Evolutionary conservation across 306 rosid genomes (phyloP).

Genomic region (Canavalia ensiformis): DNA sequence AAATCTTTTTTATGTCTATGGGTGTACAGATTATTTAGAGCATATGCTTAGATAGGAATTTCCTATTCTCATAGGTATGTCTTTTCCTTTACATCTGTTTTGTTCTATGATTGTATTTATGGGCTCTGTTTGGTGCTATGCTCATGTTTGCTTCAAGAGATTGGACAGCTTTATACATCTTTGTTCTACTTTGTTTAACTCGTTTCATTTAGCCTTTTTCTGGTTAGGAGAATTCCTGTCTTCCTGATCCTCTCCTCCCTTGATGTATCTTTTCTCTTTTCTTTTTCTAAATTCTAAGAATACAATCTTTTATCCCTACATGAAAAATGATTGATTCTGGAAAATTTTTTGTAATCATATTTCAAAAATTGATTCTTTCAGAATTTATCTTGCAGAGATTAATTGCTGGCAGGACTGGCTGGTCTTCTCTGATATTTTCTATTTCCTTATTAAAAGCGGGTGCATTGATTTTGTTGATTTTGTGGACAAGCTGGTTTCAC

Average conservation of each 20-base stretch:
- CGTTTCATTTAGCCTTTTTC: conserved; percentile 20
- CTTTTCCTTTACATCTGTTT: neutral
- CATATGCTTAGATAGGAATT: conserved; percentile 16
- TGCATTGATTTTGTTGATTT: conserved; percentile 95
- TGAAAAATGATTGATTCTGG: conserved; percentile 21
- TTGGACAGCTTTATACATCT: conserved; percentile 8
- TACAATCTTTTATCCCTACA: conserved; percentile 12
- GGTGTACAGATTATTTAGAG: neutral
- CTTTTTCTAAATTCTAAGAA: conserved; percentile 17
- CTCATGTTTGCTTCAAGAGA: conserved; percentile 33
- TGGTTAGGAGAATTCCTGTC: conserved; percentile 12
- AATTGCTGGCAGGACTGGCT: conserved; percentile 99
- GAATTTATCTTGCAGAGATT: conserved; percentile 78
- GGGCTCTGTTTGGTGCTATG: conserved; percentile 28
- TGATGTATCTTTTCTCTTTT: conserved; percentile 19
- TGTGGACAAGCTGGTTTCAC: conserved; percentile 93
- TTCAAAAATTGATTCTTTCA: conserved; percentile 45
- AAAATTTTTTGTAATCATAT: conserved; percentile 29
- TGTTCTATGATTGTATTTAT: conserved; percentile 14
- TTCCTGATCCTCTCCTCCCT: conserved; percentile 32
- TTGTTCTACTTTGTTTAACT: conserved; percentile 29
- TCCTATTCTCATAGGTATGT: conserved; percentile 8
- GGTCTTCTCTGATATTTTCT: conserved; percentile 91
- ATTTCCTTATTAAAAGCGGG: conserved; percentile 89
- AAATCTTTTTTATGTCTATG: neutral